These are phyloP conservation scores for Phlegmacium glaucopus DNA, from an alignment of 768 basidiomycete species.

Conservation along the genomic window DNA sequence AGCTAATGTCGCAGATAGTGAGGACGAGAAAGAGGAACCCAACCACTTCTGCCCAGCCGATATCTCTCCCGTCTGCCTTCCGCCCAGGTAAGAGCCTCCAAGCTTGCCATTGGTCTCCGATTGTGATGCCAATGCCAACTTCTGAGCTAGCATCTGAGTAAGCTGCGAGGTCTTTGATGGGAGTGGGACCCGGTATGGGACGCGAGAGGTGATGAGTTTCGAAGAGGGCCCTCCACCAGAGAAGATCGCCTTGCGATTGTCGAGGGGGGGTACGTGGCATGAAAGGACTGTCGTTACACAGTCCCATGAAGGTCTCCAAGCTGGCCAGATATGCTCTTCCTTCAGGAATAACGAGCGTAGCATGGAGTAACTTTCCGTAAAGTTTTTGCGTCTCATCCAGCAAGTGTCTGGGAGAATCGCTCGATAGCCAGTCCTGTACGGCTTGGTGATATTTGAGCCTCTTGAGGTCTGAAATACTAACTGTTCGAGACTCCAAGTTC, in stretches of 20 bases:
- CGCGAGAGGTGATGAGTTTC: not conserved
- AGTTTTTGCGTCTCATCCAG: constrained; percentile 30
- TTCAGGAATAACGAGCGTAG: constrained; percentile 22
- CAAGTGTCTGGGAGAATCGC: constrained; percentile 19
- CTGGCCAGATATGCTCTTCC: constrained; percentile 34
- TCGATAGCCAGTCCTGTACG: constrained; percentile 20
- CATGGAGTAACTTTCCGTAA: constrained; percentile 37
- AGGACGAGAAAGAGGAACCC: constrained; percentile 38
- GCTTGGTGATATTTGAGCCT: constrained; percentile 19
- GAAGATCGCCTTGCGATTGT: constrained; percentile 16
- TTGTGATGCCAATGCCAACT: constrained; percentile 31
- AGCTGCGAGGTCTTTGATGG: constrained; percentile 24
- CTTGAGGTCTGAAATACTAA: constrained; percentile 8
- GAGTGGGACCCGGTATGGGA: constrained; percentile 23
- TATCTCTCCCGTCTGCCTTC: constrained; percentile 28
- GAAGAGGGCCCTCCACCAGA: constrained; percentile 30
- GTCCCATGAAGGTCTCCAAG: constrained; percentile 31
- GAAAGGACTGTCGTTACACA: constrained; percentile 27
- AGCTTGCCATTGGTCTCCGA: constrained; percentile 27
- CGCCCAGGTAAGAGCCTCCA: constrained; percentile 19
- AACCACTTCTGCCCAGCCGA: constrained; percentile 44
- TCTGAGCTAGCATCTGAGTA: constrained; percentile 42
- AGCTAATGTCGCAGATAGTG: not conserved
- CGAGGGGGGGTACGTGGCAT: constrained; percentile 16
- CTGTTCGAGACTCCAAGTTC: constrained; percentile 13